Evolutionary conservation across 352 stramenopile species (phyloP).

Genomic region (Phytophthora macrochlamydospora): DNA sequence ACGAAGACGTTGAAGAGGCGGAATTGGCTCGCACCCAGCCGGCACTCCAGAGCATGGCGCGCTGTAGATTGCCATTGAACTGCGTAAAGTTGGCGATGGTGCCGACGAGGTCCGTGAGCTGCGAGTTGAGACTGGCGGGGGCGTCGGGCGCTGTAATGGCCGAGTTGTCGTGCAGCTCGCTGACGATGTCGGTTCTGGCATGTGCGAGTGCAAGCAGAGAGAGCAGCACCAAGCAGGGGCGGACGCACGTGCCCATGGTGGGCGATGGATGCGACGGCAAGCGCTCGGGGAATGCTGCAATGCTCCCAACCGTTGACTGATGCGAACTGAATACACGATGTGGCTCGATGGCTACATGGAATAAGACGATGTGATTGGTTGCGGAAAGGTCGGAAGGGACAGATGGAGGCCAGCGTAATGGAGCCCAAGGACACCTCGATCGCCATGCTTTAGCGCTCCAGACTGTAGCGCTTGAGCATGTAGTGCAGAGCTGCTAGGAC

Average conservation of each 20-base stretch:
- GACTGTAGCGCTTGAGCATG: too few relatives aligned
- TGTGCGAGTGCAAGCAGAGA: background rate
- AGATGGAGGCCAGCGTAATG: too few relatives aligned
- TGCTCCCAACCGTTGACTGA: background rate
- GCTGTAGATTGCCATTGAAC: constrained; percentile 29
- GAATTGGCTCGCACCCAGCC: constrained; percentile 30
- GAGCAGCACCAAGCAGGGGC: background rate
- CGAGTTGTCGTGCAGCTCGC: constrained; percentile 22
- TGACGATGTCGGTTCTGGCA: constrained; percentile 19
- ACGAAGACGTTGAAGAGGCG: background rate
- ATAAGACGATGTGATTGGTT: background rate
- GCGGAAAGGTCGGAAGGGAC: too few relatives aligned
- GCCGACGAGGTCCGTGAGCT: constrained; percentile 4
- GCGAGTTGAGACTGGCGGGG: constrained; percentile 14
- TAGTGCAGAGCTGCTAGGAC: too few relatives aligned
- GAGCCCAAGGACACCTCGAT: too few relatives aligned
- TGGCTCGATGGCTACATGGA: background rate
- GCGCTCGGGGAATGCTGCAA: background rate
- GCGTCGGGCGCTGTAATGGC: constrained; percentile 15
- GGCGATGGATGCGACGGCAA: background rate
- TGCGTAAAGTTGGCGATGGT: constrained; percentile 21
- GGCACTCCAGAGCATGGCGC: constrained; percentile 47
- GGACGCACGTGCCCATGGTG: background rate
- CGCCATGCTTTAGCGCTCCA: too few relatives aligned
- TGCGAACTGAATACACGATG: background rate